A percentile compares a stretch with the other conserved stretches of the same genome.
These are phyloP conservation scores for Fusarium papillatum DNA, from an alignment of 2,329 filamentous ascomycete genomes.

Conservation along the genomic window DNA sequence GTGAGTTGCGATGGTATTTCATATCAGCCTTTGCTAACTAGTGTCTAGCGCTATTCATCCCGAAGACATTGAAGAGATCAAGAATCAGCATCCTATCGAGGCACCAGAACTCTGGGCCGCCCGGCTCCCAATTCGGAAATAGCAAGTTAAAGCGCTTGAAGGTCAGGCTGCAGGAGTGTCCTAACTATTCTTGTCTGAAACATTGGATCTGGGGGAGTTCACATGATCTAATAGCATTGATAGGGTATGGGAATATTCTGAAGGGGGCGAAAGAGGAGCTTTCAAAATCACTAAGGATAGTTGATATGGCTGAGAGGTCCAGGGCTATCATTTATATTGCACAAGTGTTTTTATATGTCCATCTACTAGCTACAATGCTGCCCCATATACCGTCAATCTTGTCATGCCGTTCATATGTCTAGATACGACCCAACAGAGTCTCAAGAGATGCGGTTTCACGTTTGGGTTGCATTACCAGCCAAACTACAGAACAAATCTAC, in stretches of 20 bases:
- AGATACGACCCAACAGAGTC: neutral
- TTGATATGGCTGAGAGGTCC: neutral
- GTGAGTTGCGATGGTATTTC: neutral
- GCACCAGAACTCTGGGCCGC: neutral
- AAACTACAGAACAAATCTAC: no score
- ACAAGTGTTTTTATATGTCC: neutral
- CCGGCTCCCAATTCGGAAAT: neutral
- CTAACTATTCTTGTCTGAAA: no score
- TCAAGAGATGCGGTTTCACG: neutral
- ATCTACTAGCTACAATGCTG: no score
- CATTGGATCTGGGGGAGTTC: neutral
- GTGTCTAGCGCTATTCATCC: neutral
- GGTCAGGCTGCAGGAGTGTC: no score
- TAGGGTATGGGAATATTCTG: neutral
- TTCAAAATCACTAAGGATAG: neutral
- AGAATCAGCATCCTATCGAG: neutral
- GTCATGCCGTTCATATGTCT: no score
- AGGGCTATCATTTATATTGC: neutral
- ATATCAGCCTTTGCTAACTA: neutral
- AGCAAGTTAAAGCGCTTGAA: neutral
- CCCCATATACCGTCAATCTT: no score
- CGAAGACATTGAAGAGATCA: neutral
- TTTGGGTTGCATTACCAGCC: neutral
- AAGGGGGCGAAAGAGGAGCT: neutral
- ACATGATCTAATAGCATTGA: neutral